Evolutionary conservation across 352 stramenopile species (phyloP), one percentile per base, ranked within the genome.

Genomic region (Phytopythium boreale): DNA sequence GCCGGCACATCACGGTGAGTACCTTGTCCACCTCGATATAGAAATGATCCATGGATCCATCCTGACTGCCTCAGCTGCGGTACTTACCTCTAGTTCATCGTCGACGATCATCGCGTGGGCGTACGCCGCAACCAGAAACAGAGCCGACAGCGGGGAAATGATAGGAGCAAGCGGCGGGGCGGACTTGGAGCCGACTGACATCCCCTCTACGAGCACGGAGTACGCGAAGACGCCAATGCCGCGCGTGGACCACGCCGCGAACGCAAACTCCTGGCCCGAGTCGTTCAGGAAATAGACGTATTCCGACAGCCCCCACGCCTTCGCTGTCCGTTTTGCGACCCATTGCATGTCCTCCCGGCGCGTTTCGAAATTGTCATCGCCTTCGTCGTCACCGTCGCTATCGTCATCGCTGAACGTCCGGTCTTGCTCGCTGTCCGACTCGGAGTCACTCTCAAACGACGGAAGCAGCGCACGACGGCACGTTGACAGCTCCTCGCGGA

Each of bases 281-380:
- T 71, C 69, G 31, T 68, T 72, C 12, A 89, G 24, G 27, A 92
- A 92, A 53, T 90, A 89, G 41, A 70, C 61, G 56, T 76, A 88
- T 1, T 56, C 64, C 5, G 41, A 50, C 34, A 89, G 63, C 0
- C 76, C 70, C 61, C 68, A 86, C 20, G 43, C 31, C 6, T 63
- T 41, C 2, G 71, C 59, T 10, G 81, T 60, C 50, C 64, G 47
- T 8, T 75, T 59, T 2, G 71, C 57, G 19, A 90, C 74, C 73
- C 79, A 80, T 37, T 63, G 55, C 14, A 66, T 64, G 37, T 84
- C 79, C 1, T 74, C 69, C 3, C 29, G 37, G 14, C 44, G 59
- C 20, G 67, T 72, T 1, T 75, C 61, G 1, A 47, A 31, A 20
- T 34, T 56, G 4, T 72, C 63, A 3, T 51, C 66, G 7, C n/a